Evolutionary conservation across 139 green algal genomes (phyloP).

Genomic region (Chara braunii): DNA sequence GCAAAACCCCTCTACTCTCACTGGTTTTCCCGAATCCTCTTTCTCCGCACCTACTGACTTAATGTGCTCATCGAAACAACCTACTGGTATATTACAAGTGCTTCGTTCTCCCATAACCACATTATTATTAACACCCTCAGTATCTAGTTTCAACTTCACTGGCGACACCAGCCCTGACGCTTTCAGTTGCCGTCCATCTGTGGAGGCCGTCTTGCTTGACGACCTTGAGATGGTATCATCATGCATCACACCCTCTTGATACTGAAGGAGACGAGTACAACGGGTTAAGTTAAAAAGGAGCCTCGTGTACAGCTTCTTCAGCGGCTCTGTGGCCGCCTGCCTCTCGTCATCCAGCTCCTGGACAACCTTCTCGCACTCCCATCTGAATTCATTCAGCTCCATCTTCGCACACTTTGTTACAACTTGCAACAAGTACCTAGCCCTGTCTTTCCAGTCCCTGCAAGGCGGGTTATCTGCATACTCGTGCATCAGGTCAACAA

Average conservation of each 20-base stretch:
- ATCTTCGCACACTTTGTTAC: conserved; percentile 7
- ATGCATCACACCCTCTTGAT: conserved; percentile 12
- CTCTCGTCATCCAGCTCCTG: conserved; percentile 13
- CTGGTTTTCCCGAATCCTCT: too few relatives aligned
- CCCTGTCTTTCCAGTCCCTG: conserved; percentile 8
- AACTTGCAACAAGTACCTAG: conserved; percentile 4
- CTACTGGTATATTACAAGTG: too few relatives aligned
- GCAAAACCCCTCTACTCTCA: too few relatives aligned
- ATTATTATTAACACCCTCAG: too few relatives aligned
- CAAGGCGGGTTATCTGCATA: background rate
- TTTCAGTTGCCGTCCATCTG: too few relatives aligned
- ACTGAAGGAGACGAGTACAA: conserved; percentile 35
- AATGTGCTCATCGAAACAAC: too few relatives aligned
- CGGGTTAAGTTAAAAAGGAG: conserved; percentile 38
- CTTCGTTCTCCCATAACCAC: too few relatives aligned
- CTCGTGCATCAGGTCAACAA: background rate
- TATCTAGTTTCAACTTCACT: too few relatives aligned
- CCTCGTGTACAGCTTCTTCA: conserved; percentile 37
- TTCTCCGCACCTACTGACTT: too few relatives aligned
- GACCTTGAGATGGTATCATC: too few relatives aligned
- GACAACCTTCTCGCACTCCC: conserved; percentile 25
- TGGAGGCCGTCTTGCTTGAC: too few relatives aligned
- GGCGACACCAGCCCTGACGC: too few relatives aligned
- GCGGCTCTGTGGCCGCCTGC: background rate
- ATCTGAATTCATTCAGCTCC: conserved; percentile 13